phyloP scores from a whole-genome alignment of 2,329 filamentous ascomycete species.

The Claviceps quebecensis region DNA sequence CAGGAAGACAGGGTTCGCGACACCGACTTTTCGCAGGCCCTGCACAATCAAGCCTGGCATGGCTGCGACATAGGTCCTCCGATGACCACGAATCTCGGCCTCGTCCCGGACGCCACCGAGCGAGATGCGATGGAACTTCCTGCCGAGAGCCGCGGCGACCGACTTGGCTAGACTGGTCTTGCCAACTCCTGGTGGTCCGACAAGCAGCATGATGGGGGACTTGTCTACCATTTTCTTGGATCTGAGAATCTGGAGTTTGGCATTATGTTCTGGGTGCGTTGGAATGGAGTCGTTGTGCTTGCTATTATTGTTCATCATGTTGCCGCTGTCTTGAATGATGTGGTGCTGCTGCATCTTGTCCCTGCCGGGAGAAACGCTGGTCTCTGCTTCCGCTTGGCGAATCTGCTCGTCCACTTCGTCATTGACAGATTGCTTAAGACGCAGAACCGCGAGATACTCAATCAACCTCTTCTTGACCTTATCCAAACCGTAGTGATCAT shows the following conservation, averaged over 20 bases:
- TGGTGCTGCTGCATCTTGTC: slow-evolving; percentile 2
- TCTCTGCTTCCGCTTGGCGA: slow-evolving; percentile 47
- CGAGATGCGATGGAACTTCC: slow-evolving; percentile 95
- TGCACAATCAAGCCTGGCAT: slow-evolving; percentile 95
- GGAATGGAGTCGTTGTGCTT: background rate
- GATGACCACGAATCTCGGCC: slow-evolving; percentile 89
- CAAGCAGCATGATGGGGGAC: slow-evolving; percentile 85
- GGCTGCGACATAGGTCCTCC: slow-evolving; percentile 93
- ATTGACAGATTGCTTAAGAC: slow-evolving; percentile 86
- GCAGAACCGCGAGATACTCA: slow-evolving; percentile 91
- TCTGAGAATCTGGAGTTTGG: slow-evolving; percentile 62
- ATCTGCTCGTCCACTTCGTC: slow-evolving; percentile 71
- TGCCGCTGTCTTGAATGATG: background rate
- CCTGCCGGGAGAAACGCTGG: slow-evolving; percentile 37
- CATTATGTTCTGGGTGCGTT: slow-evolving; percentile 22
- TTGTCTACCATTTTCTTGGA: slow-evolving; percentile 83
- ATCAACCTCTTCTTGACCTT: slow-evolving; percentile 94
- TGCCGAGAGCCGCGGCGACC: slow-evolving; percentile 76
- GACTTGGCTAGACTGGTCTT: slow-evolving; percentile 94
- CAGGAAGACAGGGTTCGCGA: slow-evolving; percentile 87
- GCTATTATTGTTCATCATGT: background rate
- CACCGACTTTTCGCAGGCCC: slow-evolving; percentile 86
- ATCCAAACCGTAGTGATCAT: slow-evolving; percentile 91
- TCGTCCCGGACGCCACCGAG: slow-evolving; percentile 92
- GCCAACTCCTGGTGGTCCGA: slow-evolving; percentile 85